Conservation (phyloP, 2,329 filamentous ascomycete genomes). For the Xylaria sp. region DNA sequence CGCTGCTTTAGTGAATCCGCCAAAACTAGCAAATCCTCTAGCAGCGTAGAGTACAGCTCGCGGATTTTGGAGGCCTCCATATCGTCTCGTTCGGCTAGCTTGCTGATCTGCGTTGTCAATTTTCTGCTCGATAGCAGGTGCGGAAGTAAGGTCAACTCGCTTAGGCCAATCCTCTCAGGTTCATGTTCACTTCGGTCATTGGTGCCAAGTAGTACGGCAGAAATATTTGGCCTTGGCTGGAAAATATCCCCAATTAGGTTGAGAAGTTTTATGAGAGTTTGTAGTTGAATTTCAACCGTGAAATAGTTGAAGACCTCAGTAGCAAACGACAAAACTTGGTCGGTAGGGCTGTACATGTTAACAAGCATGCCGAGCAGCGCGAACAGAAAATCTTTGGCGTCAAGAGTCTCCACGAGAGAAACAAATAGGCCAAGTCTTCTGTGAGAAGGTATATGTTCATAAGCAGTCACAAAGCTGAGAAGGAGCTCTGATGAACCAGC, state of each 20-base stretch:
- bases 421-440: constrained; percentile 84
- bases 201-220: constrained; percentile 74
- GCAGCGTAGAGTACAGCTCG: constrained; percentile 73
- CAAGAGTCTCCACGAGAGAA: constrained; percentile 85
- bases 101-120: constrained; percentile 65
- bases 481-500: constrained; percentile 88
- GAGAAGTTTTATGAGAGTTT: constrained; percentile 81
- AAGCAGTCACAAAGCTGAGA: constrained; percentile 95
- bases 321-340: constrained; percentile 79
- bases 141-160: constrained; percentile 67
- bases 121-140: constrained; percentile 68
- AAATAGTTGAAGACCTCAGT: constrained; percentile 79
- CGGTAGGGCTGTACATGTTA: constrained; percentile 85
- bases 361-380: constrained; percentile 88
- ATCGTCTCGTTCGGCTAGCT: constrained; percentile 69
- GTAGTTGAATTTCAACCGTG: constrained; percentile 78
- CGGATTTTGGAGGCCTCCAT: constrained; percentile 75
- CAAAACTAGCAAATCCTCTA: constrained; percentile 73
- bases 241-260: constrained; percentile 80
- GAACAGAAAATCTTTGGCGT: constrained; percentile 86
- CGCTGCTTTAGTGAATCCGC: constrained; percentile 71
- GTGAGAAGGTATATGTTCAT: constrained; percentile 93
- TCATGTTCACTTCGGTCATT: constrained; percentile 61
- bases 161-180: constrained; percentile 62
- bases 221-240: constrained; percentile 77